Evolutionary conservation across 306 rosid species (phyloP).

Genomic region (Alnus glutinosa): DNA sequence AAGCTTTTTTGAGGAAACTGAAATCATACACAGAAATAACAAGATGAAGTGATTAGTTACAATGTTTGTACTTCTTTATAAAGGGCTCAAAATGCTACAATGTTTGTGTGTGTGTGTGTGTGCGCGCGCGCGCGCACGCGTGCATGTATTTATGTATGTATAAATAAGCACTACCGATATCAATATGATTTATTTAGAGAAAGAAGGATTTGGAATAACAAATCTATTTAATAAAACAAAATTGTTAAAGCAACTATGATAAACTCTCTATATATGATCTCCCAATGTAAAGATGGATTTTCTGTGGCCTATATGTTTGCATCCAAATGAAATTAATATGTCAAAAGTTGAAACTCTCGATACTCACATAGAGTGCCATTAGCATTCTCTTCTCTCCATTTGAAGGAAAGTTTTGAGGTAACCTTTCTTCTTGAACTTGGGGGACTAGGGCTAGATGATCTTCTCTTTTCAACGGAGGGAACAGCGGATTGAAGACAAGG

Average conservation of each 20-base stretch:
- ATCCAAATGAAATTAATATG: not conserved
- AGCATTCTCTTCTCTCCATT: constrained; percentile 71
- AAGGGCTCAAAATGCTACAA: not conserved
- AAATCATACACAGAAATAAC: constrained; percentile 33
- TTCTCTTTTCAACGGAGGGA: constrained; percentile 72
- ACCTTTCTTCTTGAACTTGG: constrained; percentile 69
- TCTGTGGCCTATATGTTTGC: not conserved
- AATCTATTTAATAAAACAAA: not conserved
- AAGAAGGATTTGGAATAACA: constrained; percentile 1
- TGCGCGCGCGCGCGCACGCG: not conserved
- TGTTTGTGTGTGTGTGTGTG: no score
- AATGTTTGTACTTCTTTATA: not conserved
- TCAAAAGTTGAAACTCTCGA: not conserved
- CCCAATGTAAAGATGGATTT: not conserved
- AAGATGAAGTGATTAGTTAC: constrained; percentile 15
- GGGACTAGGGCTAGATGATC: constrained; percentile 77
- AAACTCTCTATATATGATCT: not conserved
- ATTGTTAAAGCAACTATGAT: not conserved
- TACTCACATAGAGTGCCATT: constrained; percentile 69
- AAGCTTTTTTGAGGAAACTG: constrained; percentile 85
- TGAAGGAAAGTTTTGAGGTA: constrained; percentile 62
- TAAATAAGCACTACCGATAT: not conserved
- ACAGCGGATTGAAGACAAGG: constrained; percentile 84
- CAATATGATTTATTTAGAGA: constrained; percentile 5
- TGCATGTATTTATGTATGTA: not conserved